Conservation (phyloP, 2,329 filamentous ascomycete genomes). For the Epichloe coenophiala region DNA sequence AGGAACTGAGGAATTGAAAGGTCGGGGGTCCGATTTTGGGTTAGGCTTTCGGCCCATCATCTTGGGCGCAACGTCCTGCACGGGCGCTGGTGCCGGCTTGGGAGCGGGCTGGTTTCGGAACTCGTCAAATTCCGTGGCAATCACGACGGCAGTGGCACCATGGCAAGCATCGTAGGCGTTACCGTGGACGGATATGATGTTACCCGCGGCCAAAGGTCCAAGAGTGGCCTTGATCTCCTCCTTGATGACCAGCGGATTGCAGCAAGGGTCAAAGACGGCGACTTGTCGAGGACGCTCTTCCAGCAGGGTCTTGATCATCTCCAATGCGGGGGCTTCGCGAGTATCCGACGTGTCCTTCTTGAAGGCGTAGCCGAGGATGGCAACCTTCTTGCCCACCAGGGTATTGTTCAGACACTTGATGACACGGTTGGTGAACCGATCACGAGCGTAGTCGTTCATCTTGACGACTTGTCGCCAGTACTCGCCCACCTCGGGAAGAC, state of each 20-base stretch:
- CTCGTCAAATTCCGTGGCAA: slow-evolving; percentile 44
- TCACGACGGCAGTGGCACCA: slow-evolving; percentile 34
- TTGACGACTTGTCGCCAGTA: slow-evolving; percentile 64
- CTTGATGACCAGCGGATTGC: slow-evolving; percentile 35
- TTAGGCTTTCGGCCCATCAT: slow-evolving; percentile 23
- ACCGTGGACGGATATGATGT: slow-evolving; percentile 32
- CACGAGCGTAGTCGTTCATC: slow-evolving; percentile 65
- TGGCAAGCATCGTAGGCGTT: slow-evolving; percentile 36
- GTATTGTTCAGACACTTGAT: slow-evolving; percentile 56
- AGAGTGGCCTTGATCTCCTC: slow-evolving; percentile 35
- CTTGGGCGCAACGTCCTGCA: slow-evolving; percentile 16
- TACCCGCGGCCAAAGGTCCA: slow-evolving; percentile 23
- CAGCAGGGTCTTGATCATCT: slow-evolving; percentile 51
- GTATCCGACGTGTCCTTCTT: slow-evolving; percentile 71
- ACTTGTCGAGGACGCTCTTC: slow-evolving; percentile 51
- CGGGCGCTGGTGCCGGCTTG: slow-evolving; percentile 14
- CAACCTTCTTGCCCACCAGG: slow-evolving; percentile 55
- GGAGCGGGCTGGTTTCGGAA: slow-evolving; percentile 31
- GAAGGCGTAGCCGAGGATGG: slow-evolving; percentile 63
- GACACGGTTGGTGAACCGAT: slow-evolving; percentile 53
- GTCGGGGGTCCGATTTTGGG: slow-evolving; percentile 31
- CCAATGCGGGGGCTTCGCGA: slow-evolving; percentile 55
- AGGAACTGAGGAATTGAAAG: slow-evolving; percentile 24
- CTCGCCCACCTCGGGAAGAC: slow-evolving; percentile 55
- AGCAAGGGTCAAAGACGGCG: slow-evolving; percentile 55